A percentile compares a stretch with the other conserved stretches of the same genome.
These are phyloP conservation scores for Lichtheimia corymbifera DNA, from an alignment of 371 early-diverging fungal species.

Conservation along the genomic window DNA sequence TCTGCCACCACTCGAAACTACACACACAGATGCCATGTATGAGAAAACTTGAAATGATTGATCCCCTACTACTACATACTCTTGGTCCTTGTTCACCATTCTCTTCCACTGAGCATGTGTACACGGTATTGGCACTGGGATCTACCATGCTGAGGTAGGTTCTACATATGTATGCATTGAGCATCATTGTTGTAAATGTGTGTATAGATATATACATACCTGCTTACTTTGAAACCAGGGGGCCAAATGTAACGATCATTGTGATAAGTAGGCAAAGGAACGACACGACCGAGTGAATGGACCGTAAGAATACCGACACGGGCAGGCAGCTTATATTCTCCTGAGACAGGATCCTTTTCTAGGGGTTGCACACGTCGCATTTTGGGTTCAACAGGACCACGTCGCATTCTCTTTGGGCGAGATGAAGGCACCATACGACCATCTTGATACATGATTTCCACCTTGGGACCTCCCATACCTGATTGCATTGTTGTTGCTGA, in stretches of 20 bases:
- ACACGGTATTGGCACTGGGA: constrained; percentile 55
- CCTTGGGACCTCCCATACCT: background rate
- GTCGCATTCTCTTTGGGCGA: constrained; percentile 45
- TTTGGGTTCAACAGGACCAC: constrained; percentile 34
- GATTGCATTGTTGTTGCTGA: background rate
- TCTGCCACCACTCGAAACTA: constrained; percentile 79
- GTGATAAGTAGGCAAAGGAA: constrained; percentile 80
- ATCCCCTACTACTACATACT: constrained; percentile 15
- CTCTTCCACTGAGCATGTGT: constrained; percentile 77
- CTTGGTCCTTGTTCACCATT: constrained; percentile 74
- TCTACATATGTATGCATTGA: constrained; percentile 25
- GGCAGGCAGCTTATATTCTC: constrained; percentile 73
- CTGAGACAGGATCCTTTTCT: constrained; percentile 57
- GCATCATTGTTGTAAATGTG: background rate
- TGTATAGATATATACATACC: constrained; percentile 21
- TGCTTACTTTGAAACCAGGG: constrained; percentile 74
- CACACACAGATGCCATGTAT: background rate
- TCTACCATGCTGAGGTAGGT: constrained; percentile 75
- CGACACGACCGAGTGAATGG: constrained; percentile 68
- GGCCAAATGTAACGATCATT: constrained; percentile 91
- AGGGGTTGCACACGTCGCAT: constrained; percentile 55
- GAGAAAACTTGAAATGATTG: background rate
- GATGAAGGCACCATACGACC: constrained; percentile 28
- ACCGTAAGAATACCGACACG: constrained; percentile 79
- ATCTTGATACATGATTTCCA: constrained; percentile 20